These are phyloP conservation scores for Stipa capillata DNA, from an alignment of 176 grass and related monocot genomes.

Conservation along the genomic window DNA sequence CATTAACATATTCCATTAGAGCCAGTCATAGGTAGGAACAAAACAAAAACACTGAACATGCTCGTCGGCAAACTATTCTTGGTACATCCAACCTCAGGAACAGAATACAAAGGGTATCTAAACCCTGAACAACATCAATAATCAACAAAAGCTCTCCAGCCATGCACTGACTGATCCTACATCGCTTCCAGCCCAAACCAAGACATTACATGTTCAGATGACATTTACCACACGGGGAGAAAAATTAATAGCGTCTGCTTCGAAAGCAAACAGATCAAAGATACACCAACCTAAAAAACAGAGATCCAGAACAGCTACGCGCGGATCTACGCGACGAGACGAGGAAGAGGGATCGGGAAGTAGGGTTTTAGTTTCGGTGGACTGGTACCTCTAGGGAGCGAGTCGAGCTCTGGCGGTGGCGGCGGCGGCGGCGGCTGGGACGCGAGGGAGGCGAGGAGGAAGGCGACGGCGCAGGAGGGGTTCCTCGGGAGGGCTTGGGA, in stretches of 20 bases:
- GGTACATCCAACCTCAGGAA: neutral
- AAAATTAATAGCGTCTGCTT: too few relatives aligned
- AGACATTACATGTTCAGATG: too few relatives aligned
- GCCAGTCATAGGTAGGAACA: neutral
- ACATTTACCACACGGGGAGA: neutral
- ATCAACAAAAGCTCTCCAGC: neutral
- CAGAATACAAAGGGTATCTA: neutral
- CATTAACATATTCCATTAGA: neutral
- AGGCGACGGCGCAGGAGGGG: slow-evolving; percentile 2
- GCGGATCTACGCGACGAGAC: neutral
- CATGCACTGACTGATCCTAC: neutral
- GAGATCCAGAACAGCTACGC: neutral
- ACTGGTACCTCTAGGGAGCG: slow-evolving; percentile 4
- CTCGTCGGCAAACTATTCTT: neutral
- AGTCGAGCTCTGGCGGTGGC: neutral
- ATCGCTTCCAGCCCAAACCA: neutral
- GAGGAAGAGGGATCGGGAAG: neutral
- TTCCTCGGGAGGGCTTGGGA: neutral
- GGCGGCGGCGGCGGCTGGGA: neutral
- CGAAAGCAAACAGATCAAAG: neutral
- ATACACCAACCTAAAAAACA: neutral
- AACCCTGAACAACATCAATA: neutral
- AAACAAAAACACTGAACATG: neutral
- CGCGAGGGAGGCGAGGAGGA: slow-evolving; percentile 2
- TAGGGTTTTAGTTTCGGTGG: neutral